These are phyloP conservation scores for Ogataea salicorniae DNA, from an alignment of 805 yeast genomes.

Conservation along the genomic window DNA sequence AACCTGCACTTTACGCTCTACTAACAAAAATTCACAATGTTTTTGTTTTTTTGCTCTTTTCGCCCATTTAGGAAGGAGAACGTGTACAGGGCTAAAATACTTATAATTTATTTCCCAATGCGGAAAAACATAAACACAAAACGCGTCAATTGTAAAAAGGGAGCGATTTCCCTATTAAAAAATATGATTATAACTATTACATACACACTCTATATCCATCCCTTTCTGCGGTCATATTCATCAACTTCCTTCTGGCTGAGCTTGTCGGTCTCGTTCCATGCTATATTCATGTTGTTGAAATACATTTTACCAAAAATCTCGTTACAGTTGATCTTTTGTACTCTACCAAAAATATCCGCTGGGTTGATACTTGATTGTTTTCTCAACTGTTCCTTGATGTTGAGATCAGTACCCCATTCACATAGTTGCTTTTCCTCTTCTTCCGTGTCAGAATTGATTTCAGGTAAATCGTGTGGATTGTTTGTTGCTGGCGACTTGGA, in stretches of 20 bases:
- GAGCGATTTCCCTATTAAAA: too few species aligned
- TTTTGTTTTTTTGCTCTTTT: too few species aligned
- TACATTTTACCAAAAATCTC: constrained; percentile 21
- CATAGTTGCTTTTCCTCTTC: constrained; percentile 21
- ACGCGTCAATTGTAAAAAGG: not conserved
- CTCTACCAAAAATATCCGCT: constrained; percentile 21
- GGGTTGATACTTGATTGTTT: constrained; percentile 23
- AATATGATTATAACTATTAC: too few species aligned
- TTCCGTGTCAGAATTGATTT: constrained; percentile 21
- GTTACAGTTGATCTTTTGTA: constrained; percentile 16
- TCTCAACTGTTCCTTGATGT: constrained; percentile 14
- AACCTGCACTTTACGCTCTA: too few species aligned
- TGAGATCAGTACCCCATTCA: constrained; percentile 20
- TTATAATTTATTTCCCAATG: too few species aligned
- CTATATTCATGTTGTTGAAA: constrained; percentile 20
- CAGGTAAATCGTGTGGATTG: constrained; percentile 13
- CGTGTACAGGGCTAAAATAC: too few species aligned
- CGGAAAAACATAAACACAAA: too few species aligned
- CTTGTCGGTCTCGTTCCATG: constrained; percentile 22
- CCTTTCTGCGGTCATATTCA: constrained; percentile 26
- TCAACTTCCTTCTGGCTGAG: constrained; percentile 22
- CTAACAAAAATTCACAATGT: too few species aligned
- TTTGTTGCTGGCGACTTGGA: not conserved
- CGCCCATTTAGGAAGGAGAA: too few species aligned
- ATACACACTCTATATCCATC: constrained; percentile 11